Conservation (phyloP, 345 rosid genomes). For the Schrenkiella parvula region DNA sequence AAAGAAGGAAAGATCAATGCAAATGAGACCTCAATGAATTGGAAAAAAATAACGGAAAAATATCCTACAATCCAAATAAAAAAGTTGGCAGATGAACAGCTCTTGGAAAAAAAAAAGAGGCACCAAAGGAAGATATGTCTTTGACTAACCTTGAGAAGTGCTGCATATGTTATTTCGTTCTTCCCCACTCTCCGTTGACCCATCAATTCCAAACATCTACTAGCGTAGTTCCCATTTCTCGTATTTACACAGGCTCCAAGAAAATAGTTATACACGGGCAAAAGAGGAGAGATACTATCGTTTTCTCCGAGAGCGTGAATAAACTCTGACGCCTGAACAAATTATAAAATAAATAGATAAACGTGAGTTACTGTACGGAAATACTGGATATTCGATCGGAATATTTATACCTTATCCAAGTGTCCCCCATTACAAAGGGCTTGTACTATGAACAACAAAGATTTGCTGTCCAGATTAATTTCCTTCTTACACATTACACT, state of each 20-base stretch:
- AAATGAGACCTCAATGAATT: slow-evolving; percentile 9
- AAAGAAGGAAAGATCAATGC: not conserved
- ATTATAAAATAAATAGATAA: not conserved
- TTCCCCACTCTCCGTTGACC: slow-evolving; percentile 24
- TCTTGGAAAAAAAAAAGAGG: not conserved
- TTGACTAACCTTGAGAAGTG: slow-evolving; percentile 61
- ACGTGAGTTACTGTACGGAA: not conserved
- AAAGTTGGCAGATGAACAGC: not conserved
- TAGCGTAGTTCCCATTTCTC: slow-evolving; percentile 36
- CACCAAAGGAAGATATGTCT: not conserved
- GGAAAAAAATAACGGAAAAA: not conserved
- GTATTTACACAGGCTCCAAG: slow-evolving; percentile 51
- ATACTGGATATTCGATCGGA: not conserved
- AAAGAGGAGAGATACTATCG: slow-evolving; percentile 38
- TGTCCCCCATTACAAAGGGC: slow-evolving; percentile 79
- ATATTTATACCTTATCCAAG: slow-evolving; percentile 60
- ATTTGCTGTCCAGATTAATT: slow-evolving; percentile 39
- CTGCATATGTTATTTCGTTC: too few relatives aligned
- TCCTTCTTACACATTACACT: slow-evolving; percentile 55
- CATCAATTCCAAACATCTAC: slow-evolving; percentile 84
- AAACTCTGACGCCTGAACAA: slow-evolving; percentile 62
- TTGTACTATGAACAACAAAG: slow-evolving; percentile 51
- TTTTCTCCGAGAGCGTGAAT: slow-evolving; percentile 50
- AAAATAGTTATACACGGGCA: slow-evolving; percentile 57
- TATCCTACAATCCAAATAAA: not conserved